Conservation (phyloP, 371 early-diverging fungal species). For the Vairimorpha apis region DNA sequence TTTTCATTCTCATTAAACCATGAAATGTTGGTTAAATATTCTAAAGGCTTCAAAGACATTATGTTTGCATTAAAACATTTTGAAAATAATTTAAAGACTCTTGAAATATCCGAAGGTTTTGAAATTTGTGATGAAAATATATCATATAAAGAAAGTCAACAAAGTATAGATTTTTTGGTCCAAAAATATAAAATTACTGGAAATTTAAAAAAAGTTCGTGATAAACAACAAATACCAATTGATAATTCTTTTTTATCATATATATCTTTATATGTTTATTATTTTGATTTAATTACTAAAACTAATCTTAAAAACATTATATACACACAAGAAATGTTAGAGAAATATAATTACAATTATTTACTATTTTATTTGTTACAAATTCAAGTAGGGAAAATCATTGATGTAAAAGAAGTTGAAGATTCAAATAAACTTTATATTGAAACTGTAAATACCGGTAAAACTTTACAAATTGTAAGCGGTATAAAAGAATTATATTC, state of each 20-base stretch:
- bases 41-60: slow-evolving; percentile 15
- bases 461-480: slow-evolving; percentile 56
- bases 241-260: background rate
- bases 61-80: slow-evolving; percentile 15
- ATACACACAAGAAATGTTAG: background rate
- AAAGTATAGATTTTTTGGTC: too few relatives aligned
- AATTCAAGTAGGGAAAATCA: slow-evolving; percentile 61
- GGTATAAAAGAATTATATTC: slow-evolving; percentile 57
- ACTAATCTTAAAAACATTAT: slow-evolving; percentile 30
- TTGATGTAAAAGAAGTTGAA: slow-evolving; percentile 54
- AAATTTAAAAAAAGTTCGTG: too few relatives aligned
- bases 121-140: too few relatives aligned
- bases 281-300: slow-evolving; percentile 10
- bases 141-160: too few relatives aligned
- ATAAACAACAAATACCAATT: too few relatives aligned
- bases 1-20: too few relatives aligned
- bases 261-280: slow-evolving; percentile 3
- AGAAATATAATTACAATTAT: slow-evolving; percentile 10
- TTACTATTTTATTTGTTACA: slow-evolving; percentile 58
- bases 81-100: too few relatives aligned
- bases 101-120: too few relatives aligned
- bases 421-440: slow-evolving; percentile 61
- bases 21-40: slow-evolving; percentile 21
- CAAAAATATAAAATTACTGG: too few relatives aligned
- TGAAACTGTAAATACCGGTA: slow-evolving; percentile 54